These are phyloP conservation scores for Chalciporus piperatoides DNA, from an alignment of 1,284 basidiomycete genomes.

Conservation along the genomic window DNA sequence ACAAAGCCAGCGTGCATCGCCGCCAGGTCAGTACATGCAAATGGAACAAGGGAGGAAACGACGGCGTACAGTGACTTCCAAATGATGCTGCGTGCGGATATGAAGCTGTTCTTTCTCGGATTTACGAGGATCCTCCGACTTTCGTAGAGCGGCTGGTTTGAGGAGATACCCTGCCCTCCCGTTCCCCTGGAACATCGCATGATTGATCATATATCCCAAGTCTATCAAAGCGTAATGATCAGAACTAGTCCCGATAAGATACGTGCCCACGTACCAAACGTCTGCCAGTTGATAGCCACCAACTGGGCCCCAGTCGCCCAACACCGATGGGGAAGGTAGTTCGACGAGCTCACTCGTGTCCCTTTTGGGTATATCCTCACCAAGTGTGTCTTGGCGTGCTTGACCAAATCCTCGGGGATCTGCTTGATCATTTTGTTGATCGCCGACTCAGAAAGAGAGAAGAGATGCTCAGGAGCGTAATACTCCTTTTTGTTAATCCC, in stretches of 20 bases:
- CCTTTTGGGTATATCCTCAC: slow-evolving; percentile 91
- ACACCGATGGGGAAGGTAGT: slow-evolving; percentile 86
- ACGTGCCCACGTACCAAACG: slow-evolving; percentile 60
- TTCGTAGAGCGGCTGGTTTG: slow-evolving; percentile 79
- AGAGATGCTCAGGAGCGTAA: slow-evolving; percentile 88
- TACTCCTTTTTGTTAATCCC: slow-evolving; percentile 88
- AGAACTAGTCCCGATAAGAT: not conserved
- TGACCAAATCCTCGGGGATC: slow-evolving; percentile 72
- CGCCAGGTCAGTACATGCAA: slow-evolving; percentile 5
- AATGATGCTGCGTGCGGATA: slow-evolving; percentile 53
- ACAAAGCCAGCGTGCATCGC: slow-evolving; percentile 1
- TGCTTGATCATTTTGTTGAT: slow-evolving; percentile 65
- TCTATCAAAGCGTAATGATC: slow-evolving; percentile 44
- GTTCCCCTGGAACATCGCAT: slow-evolving; percentile 91
- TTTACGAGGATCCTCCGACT: slow-evolving; percentile 49
- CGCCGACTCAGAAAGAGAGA: slow-evolving; percentile 90
- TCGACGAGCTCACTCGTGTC: slow-evolving; percentile 76
- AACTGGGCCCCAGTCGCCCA: slow-evolving; percentile 92
- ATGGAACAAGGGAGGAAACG: not conserved
- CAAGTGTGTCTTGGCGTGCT: slow-evolving; percentile 85
- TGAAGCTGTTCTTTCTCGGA: slow-evolving; percentile 59
- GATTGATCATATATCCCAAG: slow-evolving; percentile 85
- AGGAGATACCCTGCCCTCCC: slow-evolving; percentile 86
- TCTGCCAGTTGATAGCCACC: slow-evolving; percentile 99
- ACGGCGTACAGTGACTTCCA: slow-evolving; percentile 58